Evolutionary conservation across 306 rosid species (phyloP), one percentile per base, ranked within the genome.

Genomic region (Acacia melanoxylon): DNA sequence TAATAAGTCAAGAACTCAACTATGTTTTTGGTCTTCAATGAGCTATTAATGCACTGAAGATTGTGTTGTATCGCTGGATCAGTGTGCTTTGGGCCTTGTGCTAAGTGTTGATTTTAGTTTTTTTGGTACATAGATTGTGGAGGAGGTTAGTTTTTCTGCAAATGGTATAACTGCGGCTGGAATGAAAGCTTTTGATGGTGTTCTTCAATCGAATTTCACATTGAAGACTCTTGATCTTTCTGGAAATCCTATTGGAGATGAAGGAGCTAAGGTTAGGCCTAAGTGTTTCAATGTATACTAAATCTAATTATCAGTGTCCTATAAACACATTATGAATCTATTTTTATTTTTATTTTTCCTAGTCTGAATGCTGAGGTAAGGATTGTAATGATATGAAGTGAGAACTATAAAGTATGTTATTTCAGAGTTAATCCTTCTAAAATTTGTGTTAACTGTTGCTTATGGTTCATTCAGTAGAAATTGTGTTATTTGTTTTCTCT

Each of bases 121-220:
- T 42, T 42, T 22, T 11, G 54, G 17, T 86, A 49, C 83, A 46
- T 81, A 95, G 99, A 90, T 87, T 72, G 98, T 87, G 68, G 98
- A 95, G 89, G 99, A 90, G 86, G 94, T 92, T 72, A 93, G 91
- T 86, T 93, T 95, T 89, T 95, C 98, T 82, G 97, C 98, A 75
- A 95, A 95, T 79, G 99, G 99, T 85, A 92, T 95, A 87, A 95
- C 99, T 58, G 97, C 91, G 10, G 86, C 91, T 75, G 99, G 99
- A 72, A 70, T 95, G 78, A 95, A 83, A 85, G 98, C 99, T 29
- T 93, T 95, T 87, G 99, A 95, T 83, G 97, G 98, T 19, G 91
- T 93, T 90, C 99, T 95, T 81, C 99, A 92, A 87, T 83, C 97
- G 82, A 95, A 93, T 82, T 80, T 92, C 82, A 86, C 90, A 78